Base-by-base conservation (phyloP, 164 flowering plant genomes). In the Tinospora cordifolia region DNA sequence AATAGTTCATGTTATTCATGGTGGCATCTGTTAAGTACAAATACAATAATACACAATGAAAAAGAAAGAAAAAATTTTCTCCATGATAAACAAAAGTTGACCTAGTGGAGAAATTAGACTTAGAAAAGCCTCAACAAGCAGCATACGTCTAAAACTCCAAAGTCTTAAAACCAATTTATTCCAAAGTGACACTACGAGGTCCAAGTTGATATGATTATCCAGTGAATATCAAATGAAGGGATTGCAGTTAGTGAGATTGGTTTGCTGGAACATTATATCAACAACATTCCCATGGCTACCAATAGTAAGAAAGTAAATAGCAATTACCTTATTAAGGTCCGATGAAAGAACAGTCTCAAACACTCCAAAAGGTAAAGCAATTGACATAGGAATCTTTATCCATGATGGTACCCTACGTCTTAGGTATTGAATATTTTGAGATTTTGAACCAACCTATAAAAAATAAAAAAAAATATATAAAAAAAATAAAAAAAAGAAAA, bases 281-380 rank as follows among this genome's bases (percentile, higher is more conserved):
- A 58, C 8, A 3, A 14, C 24, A 22, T 19, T 1, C 46, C 58
- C 38, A 57, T 69, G 21, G 27, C 24, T 30, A 36, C 15, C 39
- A 24, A 19, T 0, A 12, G 27, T 41, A 25, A 69, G 27, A 36
- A 21, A 21, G 39, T 8, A 30, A 71, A 62, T 34, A 22, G 39
- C 10, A 11, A 47, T 4, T 66, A 77, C 83, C 83, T 75, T 77
- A 68, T 80, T 77, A 63, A 75, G 41, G 24, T 71, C 80, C 21
- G 69, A 69, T 24, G 68, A 57, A 19, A 80, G 68, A 46, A 75
- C 62, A 36, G 62, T 44, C 75, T 80, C 83, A 62, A 80, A 80
- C 15, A 75, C 83, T 72, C 83, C 83, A 70, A 77, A 80, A 17
- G 83, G 79, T 46, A 77, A 19, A n/a, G 77, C 83, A 14, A 80